Evolutionary conservation across 441 rosid genomes (phyloP), one percentile per base, ranked within the genome.

Genomic region (Pelargonium cotyledonis): DNA sequence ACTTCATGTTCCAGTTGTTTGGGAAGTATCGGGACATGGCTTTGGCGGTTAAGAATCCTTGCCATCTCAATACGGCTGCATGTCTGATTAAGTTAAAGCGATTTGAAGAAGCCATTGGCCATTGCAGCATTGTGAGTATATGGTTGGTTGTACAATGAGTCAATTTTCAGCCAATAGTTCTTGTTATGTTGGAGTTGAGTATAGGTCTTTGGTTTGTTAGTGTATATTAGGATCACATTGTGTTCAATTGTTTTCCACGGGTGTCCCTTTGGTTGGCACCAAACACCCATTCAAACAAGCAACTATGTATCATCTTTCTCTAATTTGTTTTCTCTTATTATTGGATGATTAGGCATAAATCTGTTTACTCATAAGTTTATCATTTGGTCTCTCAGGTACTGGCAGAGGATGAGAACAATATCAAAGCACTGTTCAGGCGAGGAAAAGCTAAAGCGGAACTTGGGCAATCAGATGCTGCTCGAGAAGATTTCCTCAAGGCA

Each of bases 21-120:
- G 99, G 97, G 73, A 94, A 94, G 84, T 94, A 85, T 71, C 86
- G 88, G 61, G 98, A 94, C 78, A 91, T 91, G 95, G 97, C 98
- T 61, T 80, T 91, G 77, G 97, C 98, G 40, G 98, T 93, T 29
- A 93, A 93, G 78, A 93, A 90, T 81, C 98, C 98, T 70, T 93
- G 92, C 76, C 98, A 93, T 77, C 84, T 90, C 65, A 93, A 93
- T 82, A 89, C 81, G 75, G 97, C 98, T 51, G 97, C 97, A 19
- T 90, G 95, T 78, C 75, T 90, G 60, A 89, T 93, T 78, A 94
- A 94, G 88, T 89, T 91, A 51, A 87, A 84, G 79, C 90, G 85
- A 60, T 83, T 75, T 55, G 89, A 88, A 44, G 98, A 94, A 80
- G 98, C 97, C 72, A 83, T 91, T 21, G 92, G 84, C 43, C 97